Percentiles rank a stretch among this genome's conserved stretches.
These are phyloP conservation scores for Aegilops longissima DNA, from an alignment of 176 grass and related monocot species.

Conservation along the genomic window DNA sequence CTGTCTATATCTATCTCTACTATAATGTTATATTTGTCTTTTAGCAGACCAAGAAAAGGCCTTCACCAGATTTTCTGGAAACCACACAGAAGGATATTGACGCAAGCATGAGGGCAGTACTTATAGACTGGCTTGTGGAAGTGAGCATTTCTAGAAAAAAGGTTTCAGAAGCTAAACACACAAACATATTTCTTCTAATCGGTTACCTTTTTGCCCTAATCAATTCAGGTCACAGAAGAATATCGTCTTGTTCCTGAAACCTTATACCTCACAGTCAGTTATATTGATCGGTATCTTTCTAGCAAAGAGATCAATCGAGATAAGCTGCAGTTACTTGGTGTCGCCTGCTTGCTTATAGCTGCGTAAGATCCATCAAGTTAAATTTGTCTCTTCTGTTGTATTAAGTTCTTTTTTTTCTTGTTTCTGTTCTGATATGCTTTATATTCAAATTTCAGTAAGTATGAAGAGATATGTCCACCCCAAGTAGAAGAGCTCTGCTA, in stretches of 20 bases:
- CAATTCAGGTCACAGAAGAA: conserved; percentile 75
- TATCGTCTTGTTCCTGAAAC: conserved; percentile 87
- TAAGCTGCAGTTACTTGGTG: conserved; percentile 79
- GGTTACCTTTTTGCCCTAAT: conserved; percentile 1
- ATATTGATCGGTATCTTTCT: conserved; percentile 90
- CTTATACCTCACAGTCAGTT: conserved; percentile 81
- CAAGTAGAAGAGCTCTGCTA: conserved; percentile 95
- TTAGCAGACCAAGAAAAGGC: conserved; percentile 76
- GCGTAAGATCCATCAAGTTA: conserved; percentile 57
- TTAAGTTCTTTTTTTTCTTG: neutral
- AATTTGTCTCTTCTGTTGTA: neutral
- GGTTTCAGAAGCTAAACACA: neutral
- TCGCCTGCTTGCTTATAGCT: conserved; percentile 90
- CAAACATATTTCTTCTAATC: neutral
- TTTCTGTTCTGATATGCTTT: conserved; percentile 14
- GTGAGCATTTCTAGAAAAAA: conserved; percentile 37
- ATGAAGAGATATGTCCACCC: conserved; percentile 91
- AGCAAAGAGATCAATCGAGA: conserved; percentile 60
- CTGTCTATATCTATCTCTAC: neutral
- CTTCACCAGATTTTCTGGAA: conserved; percentile 71
- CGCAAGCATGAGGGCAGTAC: conserved; percentile 73
- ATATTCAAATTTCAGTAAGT: conserved; percentile 62
- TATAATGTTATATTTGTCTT: conserved; percentile 25
- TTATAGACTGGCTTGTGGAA: conserved; percentile 96
- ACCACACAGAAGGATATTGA: conserved; percentile 74